Evolutionary conservation across 371 early-diverging fungal species (phyloP), one percentile per base, ranked within the genome.

Genomic region (Mortierella sp.): DNA sequence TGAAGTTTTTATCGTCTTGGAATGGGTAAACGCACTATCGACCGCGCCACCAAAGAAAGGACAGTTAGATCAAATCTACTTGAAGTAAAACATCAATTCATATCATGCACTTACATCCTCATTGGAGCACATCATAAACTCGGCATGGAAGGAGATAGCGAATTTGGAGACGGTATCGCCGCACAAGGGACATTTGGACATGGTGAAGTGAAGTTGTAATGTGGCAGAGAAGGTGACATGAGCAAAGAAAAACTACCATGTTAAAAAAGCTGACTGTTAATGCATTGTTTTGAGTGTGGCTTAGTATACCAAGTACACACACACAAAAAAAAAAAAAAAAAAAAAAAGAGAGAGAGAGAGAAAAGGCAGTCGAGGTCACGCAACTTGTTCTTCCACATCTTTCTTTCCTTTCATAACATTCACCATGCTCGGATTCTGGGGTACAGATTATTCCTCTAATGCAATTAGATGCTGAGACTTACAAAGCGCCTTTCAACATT

Each of bases 341-440:
- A 43, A 28, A 32, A 64, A 24, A 48, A 58, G 58, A 38, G 36
- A 61, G 6, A 21, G 28, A 70, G n/a, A 32, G 16, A 48, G 22
- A 40, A 19, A 28, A 40, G 16, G 6, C 22, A 19, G 32, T 48
- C 7, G 2, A 21, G 4, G 28, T 19, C 52, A 55, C 33, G 16
- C 65, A 41, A 59, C 40, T 50, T 50, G 10, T 10, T 28, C 66
- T 32, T 50, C 58, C 19, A 55, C 60, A 52, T 55, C 36, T 28
- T 53, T 58, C 7, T 58, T 45, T 58, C 64, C 41, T 64, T 48
- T 43, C 28, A 32, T 57, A 21, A 33, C 38, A 69, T 67, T n/a
- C 74, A 74, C 36, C 64, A 80, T 80, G 75, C 72, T 80, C 60
- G 76, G 81, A 58, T 80, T 75, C 75, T 80, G 81, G 81, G 81